Conservation (phyloP, 2,329 filamentous ascomycete species). For the Colletotrichum camelliae region DNA sequence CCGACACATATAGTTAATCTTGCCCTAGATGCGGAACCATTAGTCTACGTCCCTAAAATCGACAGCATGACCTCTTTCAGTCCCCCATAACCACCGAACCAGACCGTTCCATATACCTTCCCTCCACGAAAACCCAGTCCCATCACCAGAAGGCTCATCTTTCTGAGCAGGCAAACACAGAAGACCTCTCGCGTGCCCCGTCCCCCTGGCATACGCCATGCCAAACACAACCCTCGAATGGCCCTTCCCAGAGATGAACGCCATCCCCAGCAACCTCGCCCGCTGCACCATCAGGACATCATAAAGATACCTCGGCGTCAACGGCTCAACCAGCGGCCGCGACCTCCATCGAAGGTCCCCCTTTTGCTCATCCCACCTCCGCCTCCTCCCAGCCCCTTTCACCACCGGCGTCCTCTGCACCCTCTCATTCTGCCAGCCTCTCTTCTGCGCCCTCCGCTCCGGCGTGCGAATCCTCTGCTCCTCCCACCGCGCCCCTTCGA, state of each 20-base stretch:
- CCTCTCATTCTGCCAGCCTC: neutral
- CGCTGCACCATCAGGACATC: neutral
- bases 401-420: neutral
- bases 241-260: neutral
- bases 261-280: too few relatives aligned
- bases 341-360: neutral
- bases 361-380: neutral
- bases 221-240: neutral
- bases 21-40: neutral
- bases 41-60: neutral
- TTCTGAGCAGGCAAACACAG: neutral
- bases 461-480: neutral
- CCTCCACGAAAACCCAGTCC: neutral
- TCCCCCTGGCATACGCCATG: neutral
- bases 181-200: neutral
- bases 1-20: too few relatives aligned
- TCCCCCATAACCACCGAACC: neutral
- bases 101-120: neutral
- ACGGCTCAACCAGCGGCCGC: neutral
- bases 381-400: neutral
- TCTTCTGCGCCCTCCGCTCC: neutral
- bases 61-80: neutral
- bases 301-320: neutral
- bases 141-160: neutral
- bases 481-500: slow-evolving; percentile 8